Evolutionary conservation across 352 stramenopile genomes (phyloP), one percentile per base, ranked within the genome.

Genomic region (Globisporangium megalacanthum): DNA sequence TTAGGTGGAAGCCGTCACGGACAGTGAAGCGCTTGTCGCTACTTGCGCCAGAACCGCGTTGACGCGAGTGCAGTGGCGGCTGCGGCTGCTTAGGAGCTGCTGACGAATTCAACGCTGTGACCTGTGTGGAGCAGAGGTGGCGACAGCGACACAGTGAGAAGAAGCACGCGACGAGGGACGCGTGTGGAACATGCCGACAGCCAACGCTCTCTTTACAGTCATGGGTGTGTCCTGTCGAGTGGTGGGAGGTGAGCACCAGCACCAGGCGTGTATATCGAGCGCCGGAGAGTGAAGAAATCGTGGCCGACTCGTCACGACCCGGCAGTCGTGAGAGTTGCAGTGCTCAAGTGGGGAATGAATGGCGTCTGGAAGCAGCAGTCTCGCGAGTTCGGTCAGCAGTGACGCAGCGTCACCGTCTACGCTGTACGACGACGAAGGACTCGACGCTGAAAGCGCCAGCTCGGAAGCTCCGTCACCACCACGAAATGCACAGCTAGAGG

Each of bases 1-100:
- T 85, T 9, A 90, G 52, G 62, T 90, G 80, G 59, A 90, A 90
- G 15, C 80, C 80, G 50, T 90, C 80, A 14, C 80, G 80, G 13
- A 88, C 69, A 0, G 75, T 76, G 52, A 88, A 88, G 25, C 67
- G 69, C 49, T 83, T 85, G n/a, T 58, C 63, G 4, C 14, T n/a
- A 1, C 25, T 25, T 29, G 41, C 6, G 0, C 22, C 25, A 13
- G 42, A 8, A 0, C 17, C 7, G 10, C 20, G 35, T 13, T 25
- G 51, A 36, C 46, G 56, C 13, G 42, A 22, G 4, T 42, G 50
- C 6, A n/a, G 50, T n/a, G 58, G 51, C 10, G 20, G 51, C 8
- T 55, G 50, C 6, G 51, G 50, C 35, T 48, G 44, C 44, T 31
- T 31, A 20, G 42, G 6, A 48, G 42, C 20, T 3, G 42, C 20